Base-by-base conservation (phyloP, 2,329 filamentous ascomycete species). In the Dactylellina haptotyla region DNA sequence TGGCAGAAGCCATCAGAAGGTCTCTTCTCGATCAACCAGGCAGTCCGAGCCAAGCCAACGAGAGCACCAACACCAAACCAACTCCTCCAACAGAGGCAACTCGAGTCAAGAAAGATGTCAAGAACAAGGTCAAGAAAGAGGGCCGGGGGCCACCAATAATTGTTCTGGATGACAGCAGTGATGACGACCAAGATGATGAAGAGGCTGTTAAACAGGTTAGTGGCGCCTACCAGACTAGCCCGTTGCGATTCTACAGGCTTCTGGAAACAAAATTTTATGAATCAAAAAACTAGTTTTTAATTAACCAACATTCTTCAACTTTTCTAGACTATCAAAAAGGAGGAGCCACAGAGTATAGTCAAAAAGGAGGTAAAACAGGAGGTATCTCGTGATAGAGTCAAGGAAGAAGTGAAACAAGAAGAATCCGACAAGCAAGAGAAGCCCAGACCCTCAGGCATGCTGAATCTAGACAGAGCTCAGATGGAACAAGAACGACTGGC, bases 401-500 rank as follows among this genome's bases (percentile, higher is more conserved):
- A 54, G 25, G 1, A 50, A 41, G 62, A 50, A 57, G 16, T 20
- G 16, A 45, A 28, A 14, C 25, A 58, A 23, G 56, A 69, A 32
- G 56, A 59, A 34, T 23, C 34, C 14, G 18, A 26, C 54, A 12
- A 63, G 12, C 45, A 58, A 50, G 48, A 61, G 57, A 73, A 53
- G 12, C 9, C 65, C 3, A 57, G 61, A 16, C n/a, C 30, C 10
- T 50, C 45, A 16, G 45, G 30, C 34, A 61, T 74, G 34, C 16
- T 64, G 9, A 85, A 85, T 2, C 81, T 96, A 0, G 86, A 97
- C 81, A 87, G 93, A 34, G 92, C 89, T 80, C 86, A 87, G 58
- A 95, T 97, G 92, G 94, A 97, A 80, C 84, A 88, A 77, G 92
- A 96, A 79, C 88, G 94, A 41, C 84, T 96, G 12, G 88, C 87